Base-by-base conservation (phyloP, 257 asterid genomes). In the Solanum medicagineum region DNA sequence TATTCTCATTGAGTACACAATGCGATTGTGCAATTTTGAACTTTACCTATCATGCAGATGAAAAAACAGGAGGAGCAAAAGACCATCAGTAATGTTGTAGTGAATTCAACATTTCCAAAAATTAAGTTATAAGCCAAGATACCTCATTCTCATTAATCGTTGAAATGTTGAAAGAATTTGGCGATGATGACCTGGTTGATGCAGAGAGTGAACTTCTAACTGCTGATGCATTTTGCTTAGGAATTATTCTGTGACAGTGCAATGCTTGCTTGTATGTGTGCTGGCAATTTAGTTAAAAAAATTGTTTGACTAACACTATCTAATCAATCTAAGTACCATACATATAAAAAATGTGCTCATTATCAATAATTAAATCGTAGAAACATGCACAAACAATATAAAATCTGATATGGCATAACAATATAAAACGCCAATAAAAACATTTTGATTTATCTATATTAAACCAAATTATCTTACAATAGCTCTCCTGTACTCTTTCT, bases 61-160 rank as follows among this genome's bases (percentile, higher is more conserved):
- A 79, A 79, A 79, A 29, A 16, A 1, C 7, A 53, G 36, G 15
- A 80, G 56, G 59, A 75, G 19, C 73, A 65, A 73, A 84, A 81
- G 62, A 79, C 83, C 29, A 60, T 79, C 29, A 53, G 83, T 29
- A 79, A 44, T 53, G 47, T 5, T 14, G 0, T 32, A 14, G 20
- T 19, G 17, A 79, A 65, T 53, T 79, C 19, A 79, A 16, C 47
- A 79, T 53, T 29, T 79, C 49, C 59, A 47, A 73, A 22, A 53
- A 81, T 19, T 19, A 32, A 69, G 45, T 26, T 56, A 53, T 5
- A 63, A 54, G 75, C 42, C 80, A 86, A 40, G 68, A 85, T 90
- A 97, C 99, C 99, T 97, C 99, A 65, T 92, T 91, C 87, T 97
- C 99, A 87, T 92, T 97, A 87, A 94, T 89, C 11, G 91, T 85